Percentiles rank a stretch among this genome's conserved stretches.
These are phyloP conservation scores for Phytophthora sojae DNA, from an alignment of 352 stramenopile genomes.

Conservation along the genomic window DNA sequence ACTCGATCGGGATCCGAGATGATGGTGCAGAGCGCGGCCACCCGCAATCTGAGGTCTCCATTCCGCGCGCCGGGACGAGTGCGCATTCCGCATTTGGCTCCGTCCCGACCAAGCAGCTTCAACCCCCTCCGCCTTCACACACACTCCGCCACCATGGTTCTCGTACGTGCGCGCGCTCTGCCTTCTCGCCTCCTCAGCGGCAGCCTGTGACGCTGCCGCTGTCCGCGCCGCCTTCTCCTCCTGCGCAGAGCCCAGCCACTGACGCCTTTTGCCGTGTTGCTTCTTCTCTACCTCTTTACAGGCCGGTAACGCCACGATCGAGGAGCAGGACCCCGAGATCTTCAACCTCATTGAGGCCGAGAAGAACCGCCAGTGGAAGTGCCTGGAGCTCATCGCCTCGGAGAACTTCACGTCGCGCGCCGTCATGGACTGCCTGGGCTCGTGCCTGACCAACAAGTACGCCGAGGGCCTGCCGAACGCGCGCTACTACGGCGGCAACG, in stretches of 20 bases:
- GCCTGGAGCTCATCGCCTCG: slow-evolving; percentile 98
- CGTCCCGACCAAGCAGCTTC: slow-evolving; percentile 24
- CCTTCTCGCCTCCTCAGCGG: neutral
- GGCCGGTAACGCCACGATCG: slow-evolving; percentile 82
- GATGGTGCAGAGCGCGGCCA: slow-evolving; percentile 22
- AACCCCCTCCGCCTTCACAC: neutral
- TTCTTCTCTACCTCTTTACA: slow-evolving; percentile 21
- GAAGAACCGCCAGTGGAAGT: slow-evolving; percentile 98
- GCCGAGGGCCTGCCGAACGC: slow-evolving; percentile 95
- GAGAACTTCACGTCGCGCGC: slow-evolving; percentile 99
- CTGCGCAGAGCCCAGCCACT: neutral
- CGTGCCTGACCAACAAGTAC: slow-evolving; percentile 99
- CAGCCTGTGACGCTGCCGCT: neutral
- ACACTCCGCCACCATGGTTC: slow-evolving; percentile 48
- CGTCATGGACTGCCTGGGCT: slow-evolving; percentile 99
- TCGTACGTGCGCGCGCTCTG: slow-evolving; percentile 45
- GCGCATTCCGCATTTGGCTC: slow-evolving; percentile 47
- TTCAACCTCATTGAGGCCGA: slow-evolving; percentile 99
- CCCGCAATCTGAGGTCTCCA: neutral
- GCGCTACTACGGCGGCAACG: slow-evolving; percentile 99
- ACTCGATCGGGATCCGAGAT: slow-evolving; percentile 31
- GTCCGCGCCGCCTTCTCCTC: too few species aligned
- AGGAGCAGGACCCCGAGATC: slow-evolving; percentile 97
- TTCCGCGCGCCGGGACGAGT: neutral
- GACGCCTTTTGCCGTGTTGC: neutral